A percentile compares a stretch with the other conserved stretches of the same genome.
Conservation (phyloP, 1,284 basidiomycete genomes). For the Earliella scabrosa region DNA sequence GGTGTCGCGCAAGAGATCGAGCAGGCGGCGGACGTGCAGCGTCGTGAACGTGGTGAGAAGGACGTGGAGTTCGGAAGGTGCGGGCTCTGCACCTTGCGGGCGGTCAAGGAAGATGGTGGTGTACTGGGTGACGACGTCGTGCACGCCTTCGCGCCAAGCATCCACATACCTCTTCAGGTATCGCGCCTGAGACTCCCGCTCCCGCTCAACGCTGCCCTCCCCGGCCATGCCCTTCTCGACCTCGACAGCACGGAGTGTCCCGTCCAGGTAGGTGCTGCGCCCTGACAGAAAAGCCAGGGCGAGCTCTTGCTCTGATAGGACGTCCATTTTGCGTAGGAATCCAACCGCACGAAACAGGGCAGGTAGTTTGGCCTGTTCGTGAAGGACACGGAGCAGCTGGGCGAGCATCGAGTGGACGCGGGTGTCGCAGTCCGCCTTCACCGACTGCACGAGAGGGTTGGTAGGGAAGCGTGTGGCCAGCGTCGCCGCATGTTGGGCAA, state of each 20-base stretch:
- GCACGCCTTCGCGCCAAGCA: constrained; percentile 89
- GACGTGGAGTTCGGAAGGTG: constrained; percentile 40
- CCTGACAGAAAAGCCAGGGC: constrained; percentile 72
- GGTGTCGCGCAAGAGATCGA: constrained; percentile 56
- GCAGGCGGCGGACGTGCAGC: constrained; percentile 56
- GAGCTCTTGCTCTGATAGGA: constrained; percentile 64
- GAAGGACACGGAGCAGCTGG: constrained; percentile 79
- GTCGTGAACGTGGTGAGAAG: constrained; percentile 60
- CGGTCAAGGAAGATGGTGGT: constrained; percentile 88
- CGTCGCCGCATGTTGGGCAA: constrained; percentile 67
- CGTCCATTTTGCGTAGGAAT: constrained; percentile 81
- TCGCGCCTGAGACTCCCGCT: constrained; percentile 72
- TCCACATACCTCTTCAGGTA: constrained; percentile 90
- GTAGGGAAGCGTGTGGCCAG: constrained; percentile 47
- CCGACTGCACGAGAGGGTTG: constrained; percentile 50
- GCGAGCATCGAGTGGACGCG: constrained; percentile 77
- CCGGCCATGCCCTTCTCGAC: constrained; percentile 37
- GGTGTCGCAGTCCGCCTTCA: constrained; percentile 76
- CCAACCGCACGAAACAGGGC: constrained; percentile 87
- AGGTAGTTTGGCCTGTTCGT: constrained; percentile 88
- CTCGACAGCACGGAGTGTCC: constrained; percentile 48
- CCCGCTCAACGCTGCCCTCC: constrained; percentile 46
- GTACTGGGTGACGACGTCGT: constrained; percentile 91
- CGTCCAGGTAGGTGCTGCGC: constrained; percentile 56
- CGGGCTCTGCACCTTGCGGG: constrained; percentile 25